These are phyloP conservation scores for Mucor sp. DNA, from an alignment of 371 early-diverging fungal species.

Conservation along the genomic window DNA sequence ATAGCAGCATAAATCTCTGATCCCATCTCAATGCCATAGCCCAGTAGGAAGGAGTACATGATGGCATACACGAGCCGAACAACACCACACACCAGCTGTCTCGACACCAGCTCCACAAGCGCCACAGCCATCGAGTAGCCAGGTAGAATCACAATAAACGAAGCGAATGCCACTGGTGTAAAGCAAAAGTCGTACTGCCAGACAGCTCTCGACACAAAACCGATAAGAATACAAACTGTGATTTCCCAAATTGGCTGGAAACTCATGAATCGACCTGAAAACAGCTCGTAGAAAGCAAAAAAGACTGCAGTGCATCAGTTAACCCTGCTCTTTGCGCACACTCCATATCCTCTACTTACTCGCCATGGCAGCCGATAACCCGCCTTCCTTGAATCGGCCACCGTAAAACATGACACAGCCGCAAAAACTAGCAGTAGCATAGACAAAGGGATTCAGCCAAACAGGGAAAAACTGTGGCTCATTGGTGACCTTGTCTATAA, in stretches of 20 bases:
- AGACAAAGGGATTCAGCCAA: slow-evolving; percentile 56
- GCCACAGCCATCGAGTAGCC: slow-evolving; percentile 76
- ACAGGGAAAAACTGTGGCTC: slow-evolving; percentile 49
- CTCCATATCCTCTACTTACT: slow-evolving; percentile 35
- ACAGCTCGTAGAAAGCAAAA: slow-evolving; percentile 44
- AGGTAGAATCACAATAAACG: slow-evolving; percentile 68
- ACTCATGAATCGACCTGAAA: slow-evolving; percentile 40
- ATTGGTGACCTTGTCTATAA: slow-evolving; percentile 44
- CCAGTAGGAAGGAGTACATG: slow-evolving; percentile 74
- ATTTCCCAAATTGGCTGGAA: slow-evolving; percentile 68
- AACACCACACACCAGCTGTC: slow-evolving; percentile 87
- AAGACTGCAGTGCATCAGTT: slow-evolving; percentile 27
- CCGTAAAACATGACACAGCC: slow-evolving; percentile 52
- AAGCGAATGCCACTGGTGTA: slow-evolving; percentile 51
- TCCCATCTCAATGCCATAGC: slow-evolving; percentile 82
- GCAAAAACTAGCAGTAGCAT: slow-evolving; percentile 52
- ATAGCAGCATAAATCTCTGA: slow-evolving; percentile 47
- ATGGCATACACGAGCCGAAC: slow-evolving; percentile 82
- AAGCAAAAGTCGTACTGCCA: slow-evolving; percentile 44
- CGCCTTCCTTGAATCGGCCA: slow-evolving; percentile 45
- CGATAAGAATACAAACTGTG: slow-evolving; percentile 69
- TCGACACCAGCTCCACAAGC: slow-evolving; percentile 81
- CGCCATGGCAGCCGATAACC: slow-evolving; percentile 42
- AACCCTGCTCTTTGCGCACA: background rate
- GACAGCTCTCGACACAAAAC: slow-evolving; percentile 60